Conservation (phyloP, 1,139 yeast genomes). For the Diutina rugosa region DNA sequence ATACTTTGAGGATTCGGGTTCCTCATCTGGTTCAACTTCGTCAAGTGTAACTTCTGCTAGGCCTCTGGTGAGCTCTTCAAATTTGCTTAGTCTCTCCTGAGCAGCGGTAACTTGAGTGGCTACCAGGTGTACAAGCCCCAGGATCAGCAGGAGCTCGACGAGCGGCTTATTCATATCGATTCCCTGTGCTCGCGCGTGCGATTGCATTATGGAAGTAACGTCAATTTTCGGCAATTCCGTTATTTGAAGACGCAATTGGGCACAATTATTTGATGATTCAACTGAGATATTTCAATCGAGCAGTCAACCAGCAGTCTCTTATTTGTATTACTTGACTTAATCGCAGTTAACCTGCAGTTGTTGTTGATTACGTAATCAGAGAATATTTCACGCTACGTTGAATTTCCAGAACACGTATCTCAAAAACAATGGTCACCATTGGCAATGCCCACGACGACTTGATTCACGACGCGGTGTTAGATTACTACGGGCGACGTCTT, state of each 20-base stretch:
- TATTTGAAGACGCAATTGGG: too few relatives aligned
- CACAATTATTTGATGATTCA: too few relatives aligned
- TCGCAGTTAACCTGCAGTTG: too few relatives aligned
- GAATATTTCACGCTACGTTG: background rate
- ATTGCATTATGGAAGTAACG: too few relatives aligned
- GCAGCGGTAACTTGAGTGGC: background rate
- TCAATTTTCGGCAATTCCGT: too few relatives aligned
- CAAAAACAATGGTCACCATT: constrained; percentile 44
- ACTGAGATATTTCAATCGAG: too few relatives aligned
- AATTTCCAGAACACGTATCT: background rate
- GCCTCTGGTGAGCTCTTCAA: background rate
- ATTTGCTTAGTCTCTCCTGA: background rate
- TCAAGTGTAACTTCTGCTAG: background rate
- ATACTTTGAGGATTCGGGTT: background rate
- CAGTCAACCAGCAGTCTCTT: too few relatives aligned
- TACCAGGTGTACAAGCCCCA: background rate
- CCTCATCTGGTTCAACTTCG: background rate
- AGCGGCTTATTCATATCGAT: background rate
- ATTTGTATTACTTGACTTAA: too few relatives aligned
- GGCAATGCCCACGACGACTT: constrained; percentile 79
- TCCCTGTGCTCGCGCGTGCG: background rate
- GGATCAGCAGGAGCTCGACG: constrained; percentile 1
- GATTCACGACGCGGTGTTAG: constrained; percentile 94
- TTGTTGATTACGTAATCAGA: background rate
- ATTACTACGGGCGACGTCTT: constrained; percentile 87